Evolutionary conservation across 208 protist genomes (phyloP).

Genomic region (Crithidia acanthocephali): DNA sequence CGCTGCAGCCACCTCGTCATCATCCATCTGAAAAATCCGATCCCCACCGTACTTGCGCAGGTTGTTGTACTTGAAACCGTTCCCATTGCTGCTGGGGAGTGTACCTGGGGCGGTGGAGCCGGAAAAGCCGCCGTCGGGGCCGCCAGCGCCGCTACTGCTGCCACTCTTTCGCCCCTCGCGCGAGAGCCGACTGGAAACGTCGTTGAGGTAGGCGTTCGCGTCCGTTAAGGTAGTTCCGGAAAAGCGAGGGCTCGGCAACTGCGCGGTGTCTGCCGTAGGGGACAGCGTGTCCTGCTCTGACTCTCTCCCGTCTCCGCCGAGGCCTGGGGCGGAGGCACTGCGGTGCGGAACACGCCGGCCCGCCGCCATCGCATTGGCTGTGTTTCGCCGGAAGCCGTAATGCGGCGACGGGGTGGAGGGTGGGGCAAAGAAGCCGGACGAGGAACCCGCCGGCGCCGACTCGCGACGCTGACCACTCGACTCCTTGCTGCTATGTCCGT

Average conservation of each 20-base stretch:
- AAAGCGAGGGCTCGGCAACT: background rate
- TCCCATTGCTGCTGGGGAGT: slow-evolving; percentile 15
- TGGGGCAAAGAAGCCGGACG: slow-evolving; percentile 18
- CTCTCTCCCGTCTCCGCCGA: background rate
- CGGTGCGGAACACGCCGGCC: slow-evolving; percentile 31
- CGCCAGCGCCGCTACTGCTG: slow-evolving; percentile 1
- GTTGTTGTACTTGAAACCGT: slow-evolving; percentile 12
- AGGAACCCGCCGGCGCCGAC: slow-evolving; percentile 6
- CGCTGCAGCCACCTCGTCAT: slow-evolving; percentile 10
- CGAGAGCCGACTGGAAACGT: background rate
- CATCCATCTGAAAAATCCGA: slow-evolving; percentile 16
- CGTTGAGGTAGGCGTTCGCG: background rate
- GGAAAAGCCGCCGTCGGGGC: background rate
- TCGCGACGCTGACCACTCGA: background rate
- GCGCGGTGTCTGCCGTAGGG: background rate
- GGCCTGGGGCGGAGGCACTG: slow-evolving; percentile 18
- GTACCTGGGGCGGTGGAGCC: slow-evolving; percentile 11
- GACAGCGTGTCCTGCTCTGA: background rate
- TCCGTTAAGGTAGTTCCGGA: background rate
- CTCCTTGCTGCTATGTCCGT: background rate
- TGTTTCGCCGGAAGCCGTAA: slow-evolving; percentile 35
- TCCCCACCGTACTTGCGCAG: slow-evolving; percentile 13
- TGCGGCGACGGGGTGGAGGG: slow-evolving; percentile 40
- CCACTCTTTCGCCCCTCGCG: slow-evolving; percentile 8
- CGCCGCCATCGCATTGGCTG: slow-evolving; percentile 29